These are phyloP conservation scores for Harrya chromipes DNA, from an alignment of 768 basidiomycete genomes.

Conservation along the genomic window DNA sequence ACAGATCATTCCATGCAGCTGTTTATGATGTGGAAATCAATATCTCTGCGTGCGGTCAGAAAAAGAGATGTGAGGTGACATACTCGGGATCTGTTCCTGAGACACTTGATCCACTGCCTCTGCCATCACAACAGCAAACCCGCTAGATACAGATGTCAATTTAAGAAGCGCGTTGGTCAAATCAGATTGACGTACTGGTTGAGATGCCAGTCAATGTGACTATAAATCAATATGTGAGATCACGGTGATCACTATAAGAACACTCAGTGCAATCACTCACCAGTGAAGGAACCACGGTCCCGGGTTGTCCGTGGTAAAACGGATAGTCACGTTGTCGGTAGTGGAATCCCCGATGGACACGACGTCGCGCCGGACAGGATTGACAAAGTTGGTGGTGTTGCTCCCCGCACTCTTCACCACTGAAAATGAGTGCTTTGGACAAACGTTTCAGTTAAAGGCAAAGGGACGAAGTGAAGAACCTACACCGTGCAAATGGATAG, in stretches of 20 bases:
- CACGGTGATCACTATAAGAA: background rate
- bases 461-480: slow-evolving; percentile 4
- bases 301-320: slow-evolving; percentile 64
- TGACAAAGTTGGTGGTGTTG: slow-evolving; percentile 32
- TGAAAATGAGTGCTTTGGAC: slow-evolving; percentile 33
- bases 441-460: background rate
- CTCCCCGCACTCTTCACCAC: slow-evolving; percentile 35
- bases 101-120: slow-evolving; percentile 14
- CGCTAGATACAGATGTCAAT: slow-evolving; percentile 12
- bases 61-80: background rate
- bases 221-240: slow-evolving; percentile 4
- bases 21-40: background rate
- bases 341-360: slow-evolving; percentile 25
- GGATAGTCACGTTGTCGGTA: slow-evolving; percentile 48
- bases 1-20: slow-evolving; percentile 24
- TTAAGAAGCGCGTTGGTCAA: background rate
- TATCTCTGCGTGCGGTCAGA: background rate
- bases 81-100: slow-evolving; percentile 21
- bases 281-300: slow-evolving; percentile 59
- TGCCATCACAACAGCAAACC: slow-evolving; percentile 31
- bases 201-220: slow-evolving; percentile 33
- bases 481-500: slow-evolving; percentile 43
- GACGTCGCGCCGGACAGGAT: slow-evolving; percentile 37
- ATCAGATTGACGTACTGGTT: slow-evolving; percentile 15
- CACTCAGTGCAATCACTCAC: slow-evolving; percentile 10